Evolutionary conservation across 2,329 filamentous ascomycete species (phyloP).

Genomic region (Fusarium nanum): DNA sequence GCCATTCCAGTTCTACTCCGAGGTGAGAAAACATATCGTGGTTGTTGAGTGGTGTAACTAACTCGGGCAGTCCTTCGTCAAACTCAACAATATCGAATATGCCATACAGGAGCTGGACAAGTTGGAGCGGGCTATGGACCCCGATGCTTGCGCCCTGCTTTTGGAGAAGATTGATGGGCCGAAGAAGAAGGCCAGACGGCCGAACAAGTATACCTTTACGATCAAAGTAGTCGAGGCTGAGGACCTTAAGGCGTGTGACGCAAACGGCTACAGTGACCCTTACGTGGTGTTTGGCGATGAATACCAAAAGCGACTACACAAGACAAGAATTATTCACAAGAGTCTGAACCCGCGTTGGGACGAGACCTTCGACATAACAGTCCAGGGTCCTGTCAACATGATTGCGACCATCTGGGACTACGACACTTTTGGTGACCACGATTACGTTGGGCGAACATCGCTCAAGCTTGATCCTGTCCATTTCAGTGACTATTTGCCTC

Average conservation of each 20-base stretch:
- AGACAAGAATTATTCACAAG: slow-evolving; percentile 90
- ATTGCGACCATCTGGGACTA: slow-evolving; percentile 99
- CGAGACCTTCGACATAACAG: slow-evolving; percentile 95
- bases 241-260: slow-evolving; percentile 97
- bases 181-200: slow-evolving; percentile 70
- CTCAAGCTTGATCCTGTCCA: slow-evolving; percentile 98
- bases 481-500: slow-evolving; percentile 94
- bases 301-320: slow-evolving; percentile 95
- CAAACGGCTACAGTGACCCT: slow-evolving; percentile 92
- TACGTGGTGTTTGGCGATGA: slow-evolving; percentile 98
- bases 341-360: slow-evolving; percentile 97
- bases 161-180: slow-evolving; percentile 80
- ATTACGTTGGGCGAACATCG: slow-evolving; percentile 96
- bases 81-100: slow-evolving; percentile 97
- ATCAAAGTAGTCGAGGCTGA: slow-evolving; percentile 99
- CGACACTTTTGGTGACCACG: slow-evolving; percentile 96
- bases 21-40: slow-evolving; percentile 68
- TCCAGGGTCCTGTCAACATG: slow-evolving; percentile 89
- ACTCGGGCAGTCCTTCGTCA: slow-evolving; percentile 83
- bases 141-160: slow-evolving; percentile 87
- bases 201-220: slow-evolving; percentile 94
- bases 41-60: slow-evolving; percentile 41
- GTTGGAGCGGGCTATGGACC: slow-evolving; percentile 88
- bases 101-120: slow-evolving; percentile 92
- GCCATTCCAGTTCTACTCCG: slow-evolving; percentile 94